A percentile compares a stretch with the other conserved stretches of the same genome.
Evolutionary conservation across 495 filamentous ascomycete genomes (phyloP).

Genomic region (Penicillium simplicissimum): DNA sequence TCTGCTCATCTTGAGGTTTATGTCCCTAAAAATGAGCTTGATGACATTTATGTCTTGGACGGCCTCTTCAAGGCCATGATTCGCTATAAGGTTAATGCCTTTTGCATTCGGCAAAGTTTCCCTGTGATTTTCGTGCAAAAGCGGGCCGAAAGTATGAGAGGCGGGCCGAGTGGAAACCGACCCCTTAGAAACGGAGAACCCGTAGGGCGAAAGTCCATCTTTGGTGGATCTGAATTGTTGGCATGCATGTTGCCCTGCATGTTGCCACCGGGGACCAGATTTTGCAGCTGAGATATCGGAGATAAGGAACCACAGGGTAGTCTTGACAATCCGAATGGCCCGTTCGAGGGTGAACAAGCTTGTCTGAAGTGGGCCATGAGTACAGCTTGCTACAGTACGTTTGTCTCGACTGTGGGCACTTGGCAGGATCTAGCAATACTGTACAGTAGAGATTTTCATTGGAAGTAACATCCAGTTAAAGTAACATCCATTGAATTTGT

Average conservation of each 20-base stretch:
- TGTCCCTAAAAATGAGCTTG: too few relatives aligned
- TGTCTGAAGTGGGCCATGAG: slow-evolving; percentile 1
- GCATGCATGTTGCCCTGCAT: slow-evolving; percentile 6
- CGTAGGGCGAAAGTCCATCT: background rate
- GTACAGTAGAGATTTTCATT: background rate
- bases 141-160: background rate
- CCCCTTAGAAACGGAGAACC: background rate
- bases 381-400: background rate
- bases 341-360: background rate
- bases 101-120: background rate
- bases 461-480: background rate
- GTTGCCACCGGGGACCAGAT: slow-evolving; percentile 1
- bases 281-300: slow-evolving; percentile 2
- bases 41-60: too few relatives aligned
- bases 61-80: too few relatives aligned
- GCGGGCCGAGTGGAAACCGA: background rate
- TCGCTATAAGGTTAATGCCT: background rate
- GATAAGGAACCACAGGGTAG: slow-evolving; percentile 8
- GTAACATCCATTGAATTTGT: background rate
- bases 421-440: background rate
- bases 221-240: background rate
- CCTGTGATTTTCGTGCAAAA: background rate
- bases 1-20: too few relatives aligned
- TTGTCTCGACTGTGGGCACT: slow-evolving; percentile 8
- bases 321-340: background rate